Evolutionary conservation across 2,329 filamentous ascomycete species (phyloP).

Genomic region (Dactylonectria macrodidyma): DNA sequence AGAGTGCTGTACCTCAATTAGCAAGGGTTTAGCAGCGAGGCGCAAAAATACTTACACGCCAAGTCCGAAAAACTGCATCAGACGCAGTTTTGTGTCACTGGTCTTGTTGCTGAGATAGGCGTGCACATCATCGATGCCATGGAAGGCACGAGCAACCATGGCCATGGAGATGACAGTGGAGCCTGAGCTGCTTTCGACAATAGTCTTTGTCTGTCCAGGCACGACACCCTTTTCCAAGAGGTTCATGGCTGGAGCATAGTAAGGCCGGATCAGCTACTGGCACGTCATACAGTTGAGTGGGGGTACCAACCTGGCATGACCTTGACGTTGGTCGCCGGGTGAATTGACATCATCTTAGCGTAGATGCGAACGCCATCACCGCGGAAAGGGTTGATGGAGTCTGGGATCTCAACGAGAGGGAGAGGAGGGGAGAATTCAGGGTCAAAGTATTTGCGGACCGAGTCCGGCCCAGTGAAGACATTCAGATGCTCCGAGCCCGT

Average conservation of each 20-base stretch:
- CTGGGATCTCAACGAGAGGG: slow-evolving; percentile 72
- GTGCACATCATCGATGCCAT: slow-evolving; percentile 58
- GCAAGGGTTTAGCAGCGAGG: not conserved
- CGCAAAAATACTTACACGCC: slow-evolving; percentile 45
- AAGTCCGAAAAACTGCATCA: slow-evolving; percentile 54
- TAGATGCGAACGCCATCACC: slow-evolving; percentile 73
- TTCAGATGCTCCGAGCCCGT: slow-evolving; percentile 56
- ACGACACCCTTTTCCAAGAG: slow-evolving; percentile 63
- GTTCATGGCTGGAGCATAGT: slow-evolving; percentile 54
- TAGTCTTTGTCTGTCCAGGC: slow-evolving; percentile 63
- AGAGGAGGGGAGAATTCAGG: slow-evolving; percentile 70
- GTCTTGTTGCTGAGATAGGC: slow-evolving; percentile 67
- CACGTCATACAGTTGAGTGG: not conserved
- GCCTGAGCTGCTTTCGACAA: slow-evolving; percentile 74
- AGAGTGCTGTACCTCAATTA: slow-evolving; percentile 45
- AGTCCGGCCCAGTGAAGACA: slow-evolving; percentile 69
- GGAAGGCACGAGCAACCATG: slow-evolving; percentile 52
- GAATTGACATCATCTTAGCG: slow-evolving; percentile 75
- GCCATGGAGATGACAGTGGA: slow-evolving; percentile 73
- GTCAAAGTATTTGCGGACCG: slow-evolving; percentile 71
- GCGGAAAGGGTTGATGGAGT: slow-evolving; percentile 68
- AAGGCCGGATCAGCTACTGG: slow-evolving; percentile 30
- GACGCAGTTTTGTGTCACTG: slow-evolving; percentile 49
- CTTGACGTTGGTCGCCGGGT: slow-evolving; percentile 75
- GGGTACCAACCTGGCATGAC: slow-evolving; percentile 66